Percentiles rank a stretch among this genome's conserved stretches.
These are phyloP conservation scores for Trichoderma semiorbis DNA, from an alignment of 2,329 filamentous ascomycete species.

Conservation along the genomic window DNA sequence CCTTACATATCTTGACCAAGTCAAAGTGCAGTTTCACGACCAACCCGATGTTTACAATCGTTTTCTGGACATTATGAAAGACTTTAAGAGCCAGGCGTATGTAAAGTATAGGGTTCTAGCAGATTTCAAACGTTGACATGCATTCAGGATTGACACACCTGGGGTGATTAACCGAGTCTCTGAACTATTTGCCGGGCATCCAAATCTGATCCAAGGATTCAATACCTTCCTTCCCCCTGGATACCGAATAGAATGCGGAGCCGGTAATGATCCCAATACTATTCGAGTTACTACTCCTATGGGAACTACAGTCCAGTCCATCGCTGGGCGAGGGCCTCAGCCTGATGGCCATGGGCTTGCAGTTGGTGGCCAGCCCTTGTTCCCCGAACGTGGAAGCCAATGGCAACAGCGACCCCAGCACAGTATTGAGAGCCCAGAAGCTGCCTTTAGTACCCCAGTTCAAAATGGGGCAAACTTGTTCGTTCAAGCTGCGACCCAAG, in stretches of 20 bases:
- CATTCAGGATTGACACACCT: conserved; percentile 79
- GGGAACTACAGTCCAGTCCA: conserved; percentile 92
- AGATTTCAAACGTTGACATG: conserved; percentile 52
- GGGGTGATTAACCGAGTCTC: conserved; percentile 97
- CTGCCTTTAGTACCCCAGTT: conserved; percentile 56
- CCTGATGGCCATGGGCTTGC: conserved; percentile 42
- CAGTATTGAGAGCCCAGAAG: conserved; percentile 61
- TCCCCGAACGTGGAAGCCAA: conserved; percentile 47
- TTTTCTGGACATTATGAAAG: conserved; percentile 99
- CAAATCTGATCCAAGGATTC: conserved; percentile 93
- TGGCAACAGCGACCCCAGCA: conserved; percentile 58
- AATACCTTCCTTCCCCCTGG: conserved; percentile 96
- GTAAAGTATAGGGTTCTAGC: conserved; percentile 33
- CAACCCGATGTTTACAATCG: conserved; percentile 96
- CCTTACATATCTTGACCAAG: conserved; percentile 93
- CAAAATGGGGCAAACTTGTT: conserved; percentile 50
- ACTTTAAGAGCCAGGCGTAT: conserved; percentile 96
- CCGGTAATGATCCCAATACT: conserved; percentile 89
- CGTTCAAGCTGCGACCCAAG: conserved; percentile 40
- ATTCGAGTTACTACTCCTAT: conserved; percentile 96
- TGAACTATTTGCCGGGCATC: conserved; percentile 91
- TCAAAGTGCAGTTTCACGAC: conserved; percentile 96
- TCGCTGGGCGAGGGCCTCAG: conserved; percentile 55
- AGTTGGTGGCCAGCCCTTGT: conserved; percentile 41
- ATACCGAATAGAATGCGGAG: conserved; percentile 94